Evolutionary conservation across 2,329 filamentous ascomycete genomes (phyloP).

Genomic region (Aspergillus sp.): DNA sequence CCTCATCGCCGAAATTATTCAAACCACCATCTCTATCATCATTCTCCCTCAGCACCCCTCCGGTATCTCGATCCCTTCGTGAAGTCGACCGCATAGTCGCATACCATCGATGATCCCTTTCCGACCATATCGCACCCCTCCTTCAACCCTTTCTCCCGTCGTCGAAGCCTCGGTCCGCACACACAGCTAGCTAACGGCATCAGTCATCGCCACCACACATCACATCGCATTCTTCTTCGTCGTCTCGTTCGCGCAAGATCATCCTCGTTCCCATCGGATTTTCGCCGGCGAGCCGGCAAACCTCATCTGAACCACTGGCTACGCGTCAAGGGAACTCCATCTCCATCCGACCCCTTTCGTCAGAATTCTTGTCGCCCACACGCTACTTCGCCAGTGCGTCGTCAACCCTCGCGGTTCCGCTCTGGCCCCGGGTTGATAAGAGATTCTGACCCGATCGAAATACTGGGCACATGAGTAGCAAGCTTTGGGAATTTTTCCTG

Average conservation of each 20-base stretch:
- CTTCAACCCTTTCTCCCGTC: slow-evolving; percentile 1
- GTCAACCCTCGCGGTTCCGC: slow-evolving; percentile 81
- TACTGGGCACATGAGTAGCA: slow-evolving; percentile 79
- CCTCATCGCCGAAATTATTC: slow-evolving; percentile 5
- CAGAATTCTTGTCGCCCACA: slow-evolving; percentile 30
- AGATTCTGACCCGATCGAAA: slow-evolving; percentile 33
- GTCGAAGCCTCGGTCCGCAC: slow-evolving; percentile 7
- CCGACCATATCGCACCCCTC: slow-evolving; percentile 2
- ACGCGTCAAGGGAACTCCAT: slow-evolving; percentile 18
- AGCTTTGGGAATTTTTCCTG: slow-evolving; percentile 95
- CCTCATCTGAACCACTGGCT: slow-evolving; percentile 2
- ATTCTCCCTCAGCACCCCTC: slow-evolving; percentile 1
- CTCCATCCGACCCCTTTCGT: slow-evolving; percentile 11
- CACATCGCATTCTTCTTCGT: neutral
- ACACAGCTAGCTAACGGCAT: slow-evolving; percentile 1
- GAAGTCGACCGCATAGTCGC: slow-evolving; percentile 9
- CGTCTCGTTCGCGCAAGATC: neutral
- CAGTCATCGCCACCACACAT: slow-evolving; percentile 23
- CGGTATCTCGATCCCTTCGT: too few relatives aligned
- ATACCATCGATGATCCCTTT: slow-evolving; percentile 5
- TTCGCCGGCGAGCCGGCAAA: too few relatives aligned
- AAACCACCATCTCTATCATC: neutral
- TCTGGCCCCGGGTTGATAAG: slow-evolving; percentile 59
- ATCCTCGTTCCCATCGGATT: neutral
- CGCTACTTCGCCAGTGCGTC: slow-evolving; percentile 70